phyloP scores from a whole-genome alignment of 768 basidiomycete genomes.

The Collybiopsis luxurians region DNA sequence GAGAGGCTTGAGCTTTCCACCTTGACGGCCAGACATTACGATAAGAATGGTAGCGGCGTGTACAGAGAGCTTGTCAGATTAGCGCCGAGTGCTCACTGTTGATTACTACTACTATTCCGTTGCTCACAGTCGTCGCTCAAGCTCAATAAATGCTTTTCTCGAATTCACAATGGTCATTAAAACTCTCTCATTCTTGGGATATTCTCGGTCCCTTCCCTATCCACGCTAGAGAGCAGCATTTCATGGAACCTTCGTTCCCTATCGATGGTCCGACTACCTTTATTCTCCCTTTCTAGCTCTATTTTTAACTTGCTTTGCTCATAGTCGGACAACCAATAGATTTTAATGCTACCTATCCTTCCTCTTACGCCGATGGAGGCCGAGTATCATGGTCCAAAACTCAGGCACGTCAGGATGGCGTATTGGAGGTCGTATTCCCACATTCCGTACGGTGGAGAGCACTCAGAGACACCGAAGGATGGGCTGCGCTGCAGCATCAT shows the following conservation, averaged over 20 bases:
- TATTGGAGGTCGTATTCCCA: conserved; percentile 63
- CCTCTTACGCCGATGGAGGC: conserved; percentile 66
- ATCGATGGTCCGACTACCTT: conserved; percentile 48
- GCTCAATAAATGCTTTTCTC: not conserved
- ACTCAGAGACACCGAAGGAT: conserved; percentile 76
- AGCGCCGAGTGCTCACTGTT: too few species aligned
- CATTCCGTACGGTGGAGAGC: conserved; percentile 57
- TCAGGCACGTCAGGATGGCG: conserved; percentile 38
- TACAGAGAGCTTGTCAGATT: too few species aligned
- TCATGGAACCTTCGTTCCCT: conserved; percentile 75
- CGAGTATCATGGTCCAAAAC: conserved; percentile 56
- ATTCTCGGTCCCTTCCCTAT: conserved; percentile 80
- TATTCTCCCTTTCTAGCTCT: not conserved
- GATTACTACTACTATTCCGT: not conserved
- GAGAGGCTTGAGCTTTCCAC: conserved; percentile 80
- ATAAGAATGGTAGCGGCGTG: not conserved
- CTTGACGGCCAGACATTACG: conserved; percentile 66
- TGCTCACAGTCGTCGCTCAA: not conserved
- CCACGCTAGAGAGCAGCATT: conserved; percentile 81
- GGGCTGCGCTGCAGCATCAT: conserved; percentile 85
- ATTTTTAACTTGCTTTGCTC: conserved; percentile 5
- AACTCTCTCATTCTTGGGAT: conserved; percentile 33
- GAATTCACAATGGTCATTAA: conserved; percentile 19
- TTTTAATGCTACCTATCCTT: conserved; percentile 51
- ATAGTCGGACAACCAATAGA: conserved; percentile 53